Evolutionary conservation across 208 protist genomes (phyloP), one percentile per base, ranked within the genome.

Genomic region (Trypanosoma melophagium): DNA sequence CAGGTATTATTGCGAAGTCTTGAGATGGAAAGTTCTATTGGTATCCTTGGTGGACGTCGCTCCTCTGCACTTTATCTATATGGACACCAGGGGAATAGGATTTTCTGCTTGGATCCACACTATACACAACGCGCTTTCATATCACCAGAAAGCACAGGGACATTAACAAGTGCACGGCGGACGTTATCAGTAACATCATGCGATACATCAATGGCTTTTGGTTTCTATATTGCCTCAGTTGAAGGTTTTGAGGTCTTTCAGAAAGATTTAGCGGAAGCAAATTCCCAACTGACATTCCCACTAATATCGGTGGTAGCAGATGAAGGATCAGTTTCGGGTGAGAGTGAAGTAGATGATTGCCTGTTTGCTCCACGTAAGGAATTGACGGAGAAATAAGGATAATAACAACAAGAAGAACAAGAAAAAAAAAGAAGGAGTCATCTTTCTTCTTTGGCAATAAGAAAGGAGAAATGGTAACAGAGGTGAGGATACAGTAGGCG

Each of bases 51-150:
- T 12, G 89, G 89, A 22, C 49, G 63, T 41, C 52, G 61, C 16
- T 44, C 64, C 28, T 79, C 77, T 0, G 84, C 86, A 21, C 60
- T 81, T 16, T 92, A 83, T 62, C 74, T 90, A 41, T 81, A 80
- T 49, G 89, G 89, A 12, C 71, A 84, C 62, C 89, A 95, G 52
- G 74, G 68, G 16, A 44, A 64, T 5, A 71, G 65, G 16, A 61
- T 95, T 7, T 77, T 92, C 41, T 86, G 75, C 68, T 44, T 89
- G 9, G 86, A 95, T 66, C 89, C 89, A 17, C 89, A 95, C 60
- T 90, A 81, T 66, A 63, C 89, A 0, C 81, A 95, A 66, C 65
- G 52, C 1, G 89, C 86, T 3, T 91, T 86, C 51, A 76, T 57
- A 4, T 80, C 69, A 28, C 44, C 72, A 40, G 78, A 72, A 44